phyloP scores from a whole-genome alignment of 2,329 filamentous ascomycete species.

The Fulvia fulva region DNA sequence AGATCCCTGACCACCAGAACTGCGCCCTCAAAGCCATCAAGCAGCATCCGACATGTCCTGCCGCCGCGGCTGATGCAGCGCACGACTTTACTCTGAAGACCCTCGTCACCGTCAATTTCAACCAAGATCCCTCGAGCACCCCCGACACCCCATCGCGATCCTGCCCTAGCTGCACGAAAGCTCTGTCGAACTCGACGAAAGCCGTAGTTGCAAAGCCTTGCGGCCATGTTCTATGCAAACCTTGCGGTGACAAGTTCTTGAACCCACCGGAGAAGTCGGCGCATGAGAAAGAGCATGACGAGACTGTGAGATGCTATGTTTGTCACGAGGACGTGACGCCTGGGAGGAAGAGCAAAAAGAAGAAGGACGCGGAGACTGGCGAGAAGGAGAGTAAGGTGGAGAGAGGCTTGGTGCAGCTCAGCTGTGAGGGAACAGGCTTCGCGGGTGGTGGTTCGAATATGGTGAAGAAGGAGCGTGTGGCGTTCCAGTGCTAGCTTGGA shows the following conservation, averaged over 20 bases:
- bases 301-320: conserved; percentile 68
- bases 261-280: conserved; percentile 53
- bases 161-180: conserved; percentile 84
- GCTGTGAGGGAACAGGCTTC: conserved; percentile 87
- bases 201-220: conserved; percentile 82
- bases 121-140: conserved; percentile 56
- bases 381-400: conserved; percentile 54
- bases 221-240: conserved; percentile 85
- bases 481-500: conserved; percentile 68
- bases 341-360: conserved; percentile 25
- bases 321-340: conserved; percentile 73
- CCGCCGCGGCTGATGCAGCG: conserved; percentile 60
- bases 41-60: conserved; percentile 66
- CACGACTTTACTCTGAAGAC: conserved; percentile 76
- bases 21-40: conserved; percentile 52
- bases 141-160: conserved; percentile 44
- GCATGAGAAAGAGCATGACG: conserved; percentile 55
- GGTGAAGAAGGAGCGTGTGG: conserved; percentile 72
- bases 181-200: conserved; percentile 74
- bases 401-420: conserved; percentile 73
- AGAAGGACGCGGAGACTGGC: conserved; percentile 19
- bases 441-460: conserved; percentile 80
- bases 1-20: conserved; percentile 59
- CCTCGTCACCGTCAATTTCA: conserved; percentile 73
- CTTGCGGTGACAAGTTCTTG: conserved; percentile 81